phyloP scores from a whole-genome alignment of 1,284 basidiomycete genomes.

The Phlebopus sp. region DNA sequence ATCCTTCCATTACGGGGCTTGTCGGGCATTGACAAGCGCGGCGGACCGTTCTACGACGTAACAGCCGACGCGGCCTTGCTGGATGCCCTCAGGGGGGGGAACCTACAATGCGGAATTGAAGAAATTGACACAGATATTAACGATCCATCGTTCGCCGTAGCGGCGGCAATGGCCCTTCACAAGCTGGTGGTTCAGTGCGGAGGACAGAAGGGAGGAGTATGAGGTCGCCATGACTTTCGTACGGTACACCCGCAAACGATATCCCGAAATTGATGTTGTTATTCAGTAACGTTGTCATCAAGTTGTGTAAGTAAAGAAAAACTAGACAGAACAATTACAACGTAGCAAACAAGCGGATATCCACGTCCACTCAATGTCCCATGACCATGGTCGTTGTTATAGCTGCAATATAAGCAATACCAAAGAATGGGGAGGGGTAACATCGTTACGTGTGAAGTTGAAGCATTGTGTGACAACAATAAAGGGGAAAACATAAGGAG shows the following conservation, averaged over 20 bases:
- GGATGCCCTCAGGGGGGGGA: conserved; percentile 12
- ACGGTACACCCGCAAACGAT: background rate
- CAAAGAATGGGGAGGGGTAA: conserved; percentile 27
- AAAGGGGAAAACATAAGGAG: conserved; percentile 5
- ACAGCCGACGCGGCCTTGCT: conserved; percentile 25
- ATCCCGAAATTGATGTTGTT: too few relatives aligned
- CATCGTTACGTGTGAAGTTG: conserved; percentile 24
- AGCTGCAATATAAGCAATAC: conserved; percentile 26
- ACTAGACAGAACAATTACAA: conserved; percentile 41
- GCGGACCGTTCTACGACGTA: conserved; percentile 21
- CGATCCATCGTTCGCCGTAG: conserved; percentile 22
- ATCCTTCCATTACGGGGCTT: conserved; percentile 26
- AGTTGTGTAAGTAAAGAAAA: conserved; percentile 7
- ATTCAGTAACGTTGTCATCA: background rate
- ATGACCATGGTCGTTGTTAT: conserved; percentile 49
- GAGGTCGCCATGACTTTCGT: background rate
- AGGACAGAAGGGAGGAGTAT: background rate
- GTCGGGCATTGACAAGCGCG: conserved; percentile 21
- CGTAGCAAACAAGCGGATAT: conserved; percentile 55
- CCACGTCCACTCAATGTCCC: conserved; percentile 68
- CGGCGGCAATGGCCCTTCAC: conserved; percentile 18
- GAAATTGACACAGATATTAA: conserved; percentile 26
- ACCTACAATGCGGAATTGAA: conserved; percentile 17
- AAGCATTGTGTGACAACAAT: conserved; percentile 12
- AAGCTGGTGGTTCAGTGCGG: conserved; percentile 15